A percentile compares a stretch with the other conserved stretches of the same genome.
Evolutionary conservation across 495 filamentous ascomycete genomes (phyloP).

Genomic region (Parmelia sp.): DNA sequence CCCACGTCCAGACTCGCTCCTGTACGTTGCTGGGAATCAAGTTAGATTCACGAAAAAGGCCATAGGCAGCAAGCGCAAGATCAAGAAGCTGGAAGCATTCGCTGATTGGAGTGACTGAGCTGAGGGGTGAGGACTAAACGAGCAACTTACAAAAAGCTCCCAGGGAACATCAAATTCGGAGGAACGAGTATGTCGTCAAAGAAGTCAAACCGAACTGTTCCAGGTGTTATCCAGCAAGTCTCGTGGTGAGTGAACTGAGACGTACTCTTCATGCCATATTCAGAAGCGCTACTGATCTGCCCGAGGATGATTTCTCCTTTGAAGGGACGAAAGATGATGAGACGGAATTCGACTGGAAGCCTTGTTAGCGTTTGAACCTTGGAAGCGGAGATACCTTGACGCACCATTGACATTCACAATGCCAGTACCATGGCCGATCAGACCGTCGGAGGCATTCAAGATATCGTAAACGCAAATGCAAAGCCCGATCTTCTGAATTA

Average conservation of each 20-base stretch:
- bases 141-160: conserved; percentile 61
- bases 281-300: conserved; percentile 63
- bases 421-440: conserved; percentile 85
- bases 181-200: conserved; percentile 87
- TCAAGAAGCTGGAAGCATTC: neutral
- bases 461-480: conserved; percentile 90
- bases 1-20: conserved; percentile 78
- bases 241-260: conserved; percentile 1
- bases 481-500: conserved; percentile 75
- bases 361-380: neutral
- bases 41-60: neutral
- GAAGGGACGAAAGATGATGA: conserved; percentile 93
- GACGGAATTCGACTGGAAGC: conserved; percentile 76
- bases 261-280: conserved; percentile 69
- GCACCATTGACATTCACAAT: conserved; percentile 86
- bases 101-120: neutral
- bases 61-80: neutral
- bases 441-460: conserved; percentile 76
- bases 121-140: neutral
- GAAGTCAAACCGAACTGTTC: conserved; percentile 71
- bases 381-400: neutral
- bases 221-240: conserved; percentile 7
- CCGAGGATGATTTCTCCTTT: conserved; percentile 83
- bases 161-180: conserved; percentile 58
- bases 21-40: conserved; percentile 27